These are phyloP conservation scores for Inga laurina DNA, from an alignment of 306 rosid species.

Conservation along the genomic window DNA sequence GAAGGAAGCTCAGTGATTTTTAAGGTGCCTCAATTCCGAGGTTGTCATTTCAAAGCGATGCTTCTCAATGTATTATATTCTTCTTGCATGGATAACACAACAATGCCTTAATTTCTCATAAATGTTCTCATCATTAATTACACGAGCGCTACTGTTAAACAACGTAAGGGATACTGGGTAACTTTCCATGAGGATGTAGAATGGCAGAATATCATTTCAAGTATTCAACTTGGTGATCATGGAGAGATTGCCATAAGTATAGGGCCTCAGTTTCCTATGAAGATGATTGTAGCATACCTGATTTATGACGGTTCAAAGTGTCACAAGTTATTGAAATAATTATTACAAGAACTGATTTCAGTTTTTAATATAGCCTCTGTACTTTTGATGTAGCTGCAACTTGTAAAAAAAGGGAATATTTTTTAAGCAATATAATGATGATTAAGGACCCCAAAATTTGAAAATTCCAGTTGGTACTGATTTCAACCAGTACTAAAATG, in stretches of 20 bases:
- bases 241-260: not conserved
- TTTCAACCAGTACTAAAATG: too few relatives aligned
- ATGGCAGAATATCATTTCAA: not conserved
- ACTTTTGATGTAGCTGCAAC: not conserved
- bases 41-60: not conserved
- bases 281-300: not conserved
- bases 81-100: not conserved
- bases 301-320: not conserved
- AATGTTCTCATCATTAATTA: not conserved
- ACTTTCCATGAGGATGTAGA: not conserved
- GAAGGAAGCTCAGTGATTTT: not conserved
- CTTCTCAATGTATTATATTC: not conserved
- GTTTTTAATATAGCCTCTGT: not conserved
- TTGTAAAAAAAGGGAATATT: not conserved
- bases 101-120: not conserved
- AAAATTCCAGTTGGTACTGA: not conserved
- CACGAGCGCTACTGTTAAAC: not conserved
- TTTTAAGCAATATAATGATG: not conserved
- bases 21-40: not conserved
- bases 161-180: not conserved
- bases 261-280: not conserved
- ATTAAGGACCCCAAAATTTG: not conserved
- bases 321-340: not conserved
- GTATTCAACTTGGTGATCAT: not conserved
- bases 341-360: not conserved